Percentiles rank a stretch among this genome's conserved stretches.
phyloP scores from a whole-genome alignment of 805 yeast genomes.

The Jamesozyma rosinii region DNA sequence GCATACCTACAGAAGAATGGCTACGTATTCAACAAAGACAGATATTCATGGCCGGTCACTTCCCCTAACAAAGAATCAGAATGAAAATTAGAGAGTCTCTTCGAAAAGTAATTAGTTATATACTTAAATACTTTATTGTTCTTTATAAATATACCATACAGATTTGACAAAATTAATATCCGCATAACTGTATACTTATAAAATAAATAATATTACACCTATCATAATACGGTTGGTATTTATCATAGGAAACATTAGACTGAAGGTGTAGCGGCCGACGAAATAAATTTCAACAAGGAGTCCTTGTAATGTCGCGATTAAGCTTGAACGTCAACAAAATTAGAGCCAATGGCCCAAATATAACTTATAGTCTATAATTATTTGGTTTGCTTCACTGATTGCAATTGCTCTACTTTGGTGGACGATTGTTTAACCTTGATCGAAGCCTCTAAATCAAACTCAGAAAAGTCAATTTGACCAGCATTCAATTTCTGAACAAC shows the following conservation, averaged over 20 bases:
- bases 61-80: constrained; percentile 29
- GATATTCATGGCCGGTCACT: constrained; percentile 87
- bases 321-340: too few species aligned
- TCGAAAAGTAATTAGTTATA: too few species aligned
- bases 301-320: too few species aligned
- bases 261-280: too few species aligned
- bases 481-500: constrained; percentile 10
- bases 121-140: too few species aligned
- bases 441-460: constrained; percentile 19
- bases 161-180: background rate
- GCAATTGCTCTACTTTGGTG: constrained; percentile 16
- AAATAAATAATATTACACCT: background rate
- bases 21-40: constrained; percentile 48
- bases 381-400: background rate
- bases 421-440: constrained; percentile 21
- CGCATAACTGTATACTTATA: too few species aligned
- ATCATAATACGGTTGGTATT: background rate
- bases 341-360: too few species aligned
- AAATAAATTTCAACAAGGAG: too few species aligned
- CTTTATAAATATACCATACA: too few species aligned
- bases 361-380: too few species aligned
- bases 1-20: constrained; percentile 60
- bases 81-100: too few species aligned
- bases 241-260: too few species aligned
- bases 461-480: constrained; percentile 18